A percentile compares a stretch with the other conserved stretches of the same genome.
Evolutionary conservation across 371 early-diverging fungal species (phyloP).

Genomic region (Mortierella sp.): DNA sequence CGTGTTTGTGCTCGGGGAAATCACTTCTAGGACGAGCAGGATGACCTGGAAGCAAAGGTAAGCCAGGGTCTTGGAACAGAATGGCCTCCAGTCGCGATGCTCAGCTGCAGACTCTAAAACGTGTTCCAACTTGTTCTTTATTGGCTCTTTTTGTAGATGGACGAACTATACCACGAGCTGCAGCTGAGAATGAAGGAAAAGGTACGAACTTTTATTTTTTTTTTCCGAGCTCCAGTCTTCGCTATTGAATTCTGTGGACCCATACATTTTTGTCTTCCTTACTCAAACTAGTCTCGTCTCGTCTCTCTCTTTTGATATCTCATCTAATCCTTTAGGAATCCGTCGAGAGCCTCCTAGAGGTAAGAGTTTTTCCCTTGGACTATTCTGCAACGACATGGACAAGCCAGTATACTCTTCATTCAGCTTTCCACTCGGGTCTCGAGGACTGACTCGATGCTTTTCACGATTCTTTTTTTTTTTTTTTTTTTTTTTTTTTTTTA

Average conservation of each 20-base stretch:
- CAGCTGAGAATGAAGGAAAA: constrained; percentile 44
- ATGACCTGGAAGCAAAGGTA: constrained; percentile 50
- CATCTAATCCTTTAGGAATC: constrained; percentile 22
- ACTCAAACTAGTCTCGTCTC: background rate
- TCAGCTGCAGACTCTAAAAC: too few relatives aligned
- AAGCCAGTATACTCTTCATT: background rate
- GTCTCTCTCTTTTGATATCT: background rate
- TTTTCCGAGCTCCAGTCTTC: too few relatives aligned
- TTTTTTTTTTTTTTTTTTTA: background rate
- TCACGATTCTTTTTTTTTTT: too few relatives aligned
- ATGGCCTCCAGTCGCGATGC: too few relatives aligned
- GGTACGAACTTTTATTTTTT: constrained; percentile 8
- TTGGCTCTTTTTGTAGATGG: constrained; percentile 32
- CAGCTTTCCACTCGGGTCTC: too few relatives aligned
- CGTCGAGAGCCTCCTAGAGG: constrained; percentile 45
- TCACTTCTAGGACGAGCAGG: constrained; percentile 23
- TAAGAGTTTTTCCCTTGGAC: background rate
- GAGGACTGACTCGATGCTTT: too few relatives aligned
- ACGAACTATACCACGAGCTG: constrained; percentile 47
- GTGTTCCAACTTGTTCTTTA: background rate
- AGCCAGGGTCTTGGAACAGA: too few relatives aligned
- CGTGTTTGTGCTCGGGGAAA: too few relatives aligned
- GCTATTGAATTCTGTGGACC: too few relatives aligned
- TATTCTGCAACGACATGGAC: background rate
- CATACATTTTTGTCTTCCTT: too few relatives aligned